Evolutionary conservation across 768 basidiomycete species (phyloP).

Genomic region (Lactarius hengduanensis): DNA sequence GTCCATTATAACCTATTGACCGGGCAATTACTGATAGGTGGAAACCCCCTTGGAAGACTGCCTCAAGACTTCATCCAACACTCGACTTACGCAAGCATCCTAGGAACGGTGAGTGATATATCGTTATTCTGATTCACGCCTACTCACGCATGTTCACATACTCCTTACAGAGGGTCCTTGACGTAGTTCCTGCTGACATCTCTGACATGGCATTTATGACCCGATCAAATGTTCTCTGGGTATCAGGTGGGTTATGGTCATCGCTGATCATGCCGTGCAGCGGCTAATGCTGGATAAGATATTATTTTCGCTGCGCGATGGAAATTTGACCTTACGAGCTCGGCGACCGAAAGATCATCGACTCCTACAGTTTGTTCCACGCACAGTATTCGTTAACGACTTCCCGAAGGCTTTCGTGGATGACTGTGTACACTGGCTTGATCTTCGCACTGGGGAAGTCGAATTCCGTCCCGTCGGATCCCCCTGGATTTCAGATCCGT

Average conservation of each 20-base stretch:
- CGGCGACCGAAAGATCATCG: neutral
- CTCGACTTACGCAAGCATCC: neutral
- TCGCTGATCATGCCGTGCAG: neutral
- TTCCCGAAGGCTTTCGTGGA: conserved; percentile 30
- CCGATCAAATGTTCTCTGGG: neutral
- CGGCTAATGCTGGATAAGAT: neutral
- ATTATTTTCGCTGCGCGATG: neutral
- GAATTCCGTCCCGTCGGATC: conserved; percentile 37
- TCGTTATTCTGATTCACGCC: neutral
- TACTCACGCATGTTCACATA: neutral
- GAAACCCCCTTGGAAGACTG: conserved; percentile 13
- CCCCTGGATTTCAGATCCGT: conserved; percentile 33
- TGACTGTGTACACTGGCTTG: conserved; percentile 36
- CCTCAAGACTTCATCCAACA: conserved; percentile 1
- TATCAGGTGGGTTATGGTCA: conserved; percentile 6
- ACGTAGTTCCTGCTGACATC: conserved; percentile 2
- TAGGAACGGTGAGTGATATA: conserved; percentile 5
- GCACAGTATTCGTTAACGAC: conserved; percentile 33
- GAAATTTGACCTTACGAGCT: neutral
- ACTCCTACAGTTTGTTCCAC: conserved; percentile 37
- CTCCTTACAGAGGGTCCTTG: neutral
- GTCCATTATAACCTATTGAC: conserved; percentile 13
- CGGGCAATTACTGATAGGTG: conserved; percentile 4
- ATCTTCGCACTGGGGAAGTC: conserved; percentile 27
- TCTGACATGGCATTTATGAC: conserved; percentile 13